Conservation (phyloP, 495 filamentous ascomycete genomes). For the Massariosphaeria phaeospora region DNA sequence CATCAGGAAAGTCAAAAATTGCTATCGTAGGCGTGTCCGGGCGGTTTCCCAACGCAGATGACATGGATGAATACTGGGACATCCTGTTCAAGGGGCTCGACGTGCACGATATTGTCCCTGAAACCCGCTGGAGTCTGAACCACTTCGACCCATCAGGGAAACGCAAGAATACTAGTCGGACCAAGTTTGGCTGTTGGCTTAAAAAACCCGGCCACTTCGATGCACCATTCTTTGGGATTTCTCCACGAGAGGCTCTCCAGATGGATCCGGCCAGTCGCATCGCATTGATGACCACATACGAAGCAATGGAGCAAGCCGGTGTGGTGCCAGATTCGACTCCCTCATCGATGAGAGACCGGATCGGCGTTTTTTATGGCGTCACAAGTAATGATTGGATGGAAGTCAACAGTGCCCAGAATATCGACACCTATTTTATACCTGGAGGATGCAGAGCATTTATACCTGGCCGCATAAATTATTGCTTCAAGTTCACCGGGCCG, state of each 20-base stretch:
- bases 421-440: constrained; percentile 38
- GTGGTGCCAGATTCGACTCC: constrained; percentile 36
- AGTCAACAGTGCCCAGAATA: constrained; percentile 33
- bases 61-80: constrained; percentile 31
- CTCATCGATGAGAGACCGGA: constrained; percentile 33
- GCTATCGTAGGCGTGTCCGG: constrained; percentile 36
- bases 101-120: constrained; percentile 28
- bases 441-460: constrained; percentile 36
- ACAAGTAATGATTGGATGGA: constrained; percentile 39
- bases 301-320: constrained; percentile 42
- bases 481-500: constrained; percentile 35
- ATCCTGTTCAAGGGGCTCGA: constrained; percentile 26
- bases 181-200: constrained; percentile 34
- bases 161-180: constrained; percentile 29
- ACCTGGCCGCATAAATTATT: constrained; percentile 39
- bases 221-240: constrained; percentile 42
- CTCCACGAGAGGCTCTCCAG: constrained; percentile 39
- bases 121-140: constrained; percentile 28
- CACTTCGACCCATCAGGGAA: constrained; percentile 31
- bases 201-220: constrained; percentile 39
- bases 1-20: constrained; percentile 26
- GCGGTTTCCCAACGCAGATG: constrained; percentile 32
- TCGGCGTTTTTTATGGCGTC: constrained; percentile 41
- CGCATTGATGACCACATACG: constrained; percentile 40
- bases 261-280: constrained; percentile 41